These are phyloP conservation scores for Cinnamomum chago DNA, from an alignment of 164 flowering plant species.

Conservation along the genomic window DNA sequence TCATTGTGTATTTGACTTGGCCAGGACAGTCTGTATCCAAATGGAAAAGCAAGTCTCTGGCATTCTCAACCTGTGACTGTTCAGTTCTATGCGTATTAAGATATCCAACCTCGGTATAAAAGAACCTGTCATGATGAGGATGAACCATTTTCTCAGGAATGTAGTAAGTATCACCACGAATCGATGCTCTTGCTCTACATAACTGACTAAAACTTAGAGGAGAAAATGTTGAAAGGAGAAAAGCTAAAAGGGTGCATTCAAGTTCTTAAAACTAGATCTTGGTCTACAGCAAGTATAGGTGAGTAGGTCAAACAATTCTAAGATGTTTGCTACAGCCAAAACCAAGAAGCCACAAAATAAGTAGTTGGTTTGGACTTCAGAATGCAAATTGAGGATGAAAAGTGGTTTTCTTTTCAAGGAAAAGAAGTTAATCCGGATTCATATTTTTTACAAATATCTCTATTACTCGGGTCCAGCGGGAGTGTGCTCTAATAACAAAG, in stretches of 20 bases:
- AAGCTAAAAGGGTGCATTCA: not conserved
- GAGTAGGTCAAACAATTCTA: too few species aligned
- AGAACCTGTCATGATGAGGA: conserved; percentile 42
- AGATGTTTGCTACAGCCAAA: too few species aligned
- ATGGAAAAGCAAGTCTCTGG: conserved; percentile 23
- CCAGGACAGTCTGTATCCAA: conserved; percentile 29
- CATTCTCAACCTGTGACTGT: conserved; percentile 20
- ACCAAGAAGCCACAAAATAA: too few species aligned
- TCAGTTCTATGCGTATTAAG: conserved; percentile 19
- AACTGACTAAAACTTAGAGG: too few species aligned
- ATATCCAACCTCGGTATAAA: conserved; percentile 59
- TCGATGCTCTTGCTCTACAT: not conserved
- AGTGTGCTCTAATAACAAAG: too few species aligned
- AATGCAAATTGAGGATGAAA: too few species aligned
- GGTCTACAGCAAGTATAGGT: too few species aligned
- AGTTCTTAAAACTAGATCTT: not conserved
- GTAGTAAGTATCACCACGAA: not conserved
- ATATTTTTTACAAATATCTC: too few species aligned
- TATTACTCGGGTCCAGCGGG: too few species aligned
- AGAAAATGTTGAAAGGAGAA: not conserved
- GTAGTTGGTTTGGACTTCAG: too few species aligned
- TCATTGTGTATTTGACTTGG: conserved; percentile 42
- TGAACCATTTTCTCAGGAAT: conserved; percentile 1
- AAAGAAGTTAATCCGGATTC: too few species aligned
- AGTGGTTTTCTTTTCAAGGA: too few species aligned